Evolutionary conservation across 2,329 filamentous ascomycete species (phyloP).

Genomic region (Sporothrix mexicana): DNA sequence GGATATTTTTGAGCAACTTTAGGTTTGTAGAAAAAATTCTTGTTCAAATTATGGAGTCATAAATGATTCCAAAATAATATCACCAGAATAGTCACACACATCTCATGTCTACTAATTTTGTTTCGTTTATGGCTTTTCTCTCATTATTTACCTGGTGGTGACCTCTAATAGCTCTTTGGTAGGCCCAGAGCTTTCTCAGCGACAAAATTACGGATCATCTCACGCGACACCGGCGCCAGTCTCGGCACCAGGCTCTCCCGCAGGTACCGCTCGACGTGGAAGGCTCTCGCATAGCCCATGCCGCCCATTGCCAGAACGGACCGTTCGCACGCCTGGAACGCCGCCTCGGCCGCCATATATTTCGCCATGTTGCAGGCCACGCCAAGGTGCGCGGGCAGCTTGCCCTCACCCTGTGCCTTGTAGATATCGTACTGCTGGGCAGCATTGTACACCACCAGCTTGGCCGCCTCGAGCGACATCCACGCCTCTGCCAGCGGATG

Average conservation of each 20-base stretch:
- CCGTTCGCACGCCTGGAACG: slow-evolving; percentile 66
- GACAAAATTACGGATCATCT: slow-evolving; percentile 80
- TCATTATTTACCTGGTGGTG: neutral
- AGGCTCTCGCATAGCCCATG: slow-evolving; percentile 69
- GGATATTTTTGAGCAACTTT: neutral
- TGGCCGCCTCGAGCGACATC: slow-evolving; percentile 69
- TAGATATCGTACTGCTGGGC: slow-evolving; percentile 63
- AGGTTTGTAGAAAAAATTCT: neutral
- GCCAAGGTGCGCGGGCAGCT: slow-evolving; percentile 59
- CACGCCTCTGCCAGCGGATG: slow-evolving; percentile 70
- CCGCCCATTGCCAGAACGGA: slow-evolving; percentile 65
- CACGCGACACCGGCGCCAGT: slow-evolving; percentile 68
- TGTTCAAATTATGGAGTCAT: no score
- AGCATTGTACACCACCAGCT: slow-evolving; percentile 69
- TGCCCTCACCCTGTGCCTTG: neutral
- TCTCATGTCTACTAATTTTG: no score
- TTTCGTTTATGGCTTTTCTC: neutral
- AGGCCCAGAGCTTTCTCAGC: slow-evolving; percentile 70
- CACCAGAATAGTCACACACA: neutral
- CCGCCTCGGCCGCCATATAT: slow-evolving; percentile 70
- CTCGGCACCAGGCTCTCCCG: slow-evolving; percentile 69
- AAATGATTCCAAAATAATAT: neutral
- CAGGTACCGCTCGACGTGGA: slow-evolving; percentile 69
- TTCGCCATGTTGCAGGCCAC: slow-evolving; percentile 73
- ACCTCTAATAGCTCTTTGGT: slow-evolving; percentile 67